These are phyloP conservation scores for Typha latifolia DNA, from an alignment of 176 grass and related monocot genomes.

Conservation along the genomic window DNA sequence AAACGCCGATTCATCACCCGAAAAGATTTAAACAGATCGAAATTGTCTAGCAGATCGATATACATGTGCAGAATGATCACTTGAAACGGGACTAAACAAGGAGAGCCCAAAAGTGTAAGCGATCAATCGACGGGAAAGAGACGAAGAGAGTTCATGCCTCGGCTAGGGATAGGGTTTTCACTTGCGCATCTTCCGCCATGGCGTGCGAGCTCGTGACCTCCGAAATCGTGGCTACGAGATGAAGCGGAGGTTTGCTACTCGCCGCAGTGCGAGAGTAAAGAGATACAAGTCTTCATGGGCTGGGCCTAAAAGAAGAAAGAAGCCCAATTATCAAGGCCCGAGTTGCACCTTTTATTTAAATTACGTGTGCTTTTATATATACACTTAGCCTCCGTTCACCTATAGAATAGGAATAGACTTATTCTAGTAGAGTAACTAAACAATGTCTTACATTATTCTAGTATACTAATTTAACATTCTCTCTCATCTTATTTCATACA, in stretches of 20 bases:
- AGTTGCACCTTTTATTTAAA: neutral
- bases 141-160: neutral
- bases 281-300: no score
- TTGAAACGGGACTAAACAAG: neutral
- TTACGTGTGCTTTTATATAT: no score
- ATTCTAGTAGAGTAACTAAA: no score
- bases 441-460: no score
- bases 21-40: neutral
- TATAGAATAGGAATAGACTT: no score
- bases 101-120: neutral
- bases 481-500: no score
- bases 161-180: neutral
- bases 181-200: constrained; percentile 4
- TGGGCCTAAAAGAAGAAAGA: neutral
- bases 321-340: no score
- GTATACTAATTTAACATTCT: no score
- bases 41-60: neutral
- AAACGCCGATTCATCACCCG: neutral
- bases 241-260: neutral
- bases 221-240: neutral
- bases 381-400: no score
- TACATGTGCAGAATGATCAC: no score
- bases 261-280: no score
- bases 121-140: neutral
- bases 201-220: neutral